phyloP scores from a whole-genome alignment of 2,329 filamentous ascomycete genomes.

The Didymella segeticola region DNA sequence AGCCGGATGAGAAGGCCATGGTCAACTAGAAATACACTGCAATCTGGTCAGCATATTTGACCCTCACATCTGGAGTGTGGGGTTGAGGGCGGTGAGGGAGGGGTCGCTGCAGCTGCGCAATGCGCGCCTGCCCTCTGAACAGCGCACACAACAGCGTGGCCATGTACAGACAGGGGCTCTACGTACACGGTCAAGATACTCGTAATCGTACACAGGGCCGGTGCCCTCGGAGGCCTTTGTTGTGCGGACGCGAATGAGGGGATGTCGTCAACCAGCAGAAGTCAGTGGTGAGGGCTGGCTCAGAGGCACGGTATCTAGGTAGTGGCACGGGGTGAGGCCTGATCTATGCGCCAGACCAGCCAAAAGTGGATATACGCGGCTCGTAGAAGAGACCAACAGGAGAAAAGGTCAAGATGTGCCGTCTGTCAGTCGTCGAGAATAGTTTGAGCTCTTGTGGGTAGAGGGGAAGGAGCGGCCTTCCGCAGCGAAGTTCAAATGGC shows the following conservation, averaged over 20 bases:
- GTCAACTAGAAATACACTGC: conserved; percentile 49
- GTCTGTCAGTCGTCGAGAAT: conserved; percentile 15
- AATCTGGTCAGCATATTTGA: conserved; percentile 37
- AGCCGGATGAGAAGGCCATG: conserved; percentile 71
- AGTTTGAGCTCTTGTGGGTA: conserved; percentile 6
- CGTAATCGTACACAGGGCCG: conserved; percentile 36
- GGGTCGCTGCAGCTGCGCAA: conserved; percentile 26
- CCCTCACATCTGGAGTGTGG: conserved; percentile 30
- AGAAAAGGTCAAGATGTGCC: conserved; percentile 11
- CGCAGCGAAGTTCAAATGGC: conserved; percentile 15
- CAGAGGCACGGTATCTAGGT: conserved; percentile 16
- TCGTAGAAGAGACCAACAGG: conserved; percentile 15
- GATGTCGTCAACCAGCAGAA: conserved; percentile 18
- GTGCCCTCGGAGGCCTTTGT: conserved; percentile 30
- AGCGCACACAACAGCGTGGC: conserved; percentile 10
- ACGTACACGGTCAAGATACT: conserved; percentile 23
- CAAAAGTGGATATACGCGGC: conserved; percentile 14
- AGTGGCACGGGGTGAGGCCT: conserved; percentile 18
- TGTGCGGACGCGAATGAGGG: conserved; percentile 18
- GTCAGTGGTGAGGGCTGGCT: conserved; percentile 21
- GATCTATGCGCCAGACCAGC: conserved; percentile 20
- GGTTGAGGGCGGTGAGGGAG: conserved; percentile 47
- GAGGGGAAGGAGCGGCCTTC: conserved; percentile 9
- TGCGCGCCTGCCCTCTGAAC: conserved; percentile 16
- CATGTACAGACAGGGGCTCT: conserved; percentile 30